Evolutionary conservation across 2,329 filamentous ascomycete species (phyloP).

Genomic region (Fusarium sp.): DNA sequence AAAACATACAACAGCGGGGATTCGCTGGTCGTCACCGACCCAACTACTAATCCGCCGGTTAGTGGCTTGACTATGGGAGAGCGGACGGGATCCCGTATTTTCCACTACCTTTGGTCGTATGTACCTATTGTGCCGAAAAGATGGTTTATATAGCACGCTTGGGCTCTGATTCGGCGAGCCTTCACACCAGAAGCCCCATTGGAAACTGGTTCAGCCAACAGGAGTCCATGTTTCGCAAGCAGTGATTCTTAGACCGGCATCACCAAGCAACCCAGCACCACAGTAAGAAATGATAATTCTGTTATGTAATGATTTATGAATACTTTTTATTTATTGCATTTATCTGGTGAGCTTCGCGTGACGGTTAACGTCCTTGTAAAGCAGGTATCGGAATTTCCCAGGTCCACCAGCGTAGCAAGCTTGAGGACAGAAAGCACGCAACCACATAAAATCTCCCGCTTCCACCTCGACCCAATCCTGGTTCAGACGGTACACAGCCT

Average conservation of each 20-base stretch:
- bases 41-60: too few species aligned
- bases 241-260: too few species aligned
- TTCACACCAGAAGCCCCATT: background rate
- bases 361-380: slow-evolving; percentile 34
- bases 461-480: slow-evolving; percentile 35
- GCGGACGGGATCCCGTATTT: too few species aligned
- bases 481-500: slow-evolving; percentile 30
- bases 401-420: slow-evolving; percentile 33
- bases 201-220: background rate
- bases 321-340: background rate
- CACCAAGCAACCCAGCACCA: too few species aligned
- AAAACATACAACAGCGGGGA: too few species aligned
- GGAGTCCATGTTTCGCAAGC: background rate
- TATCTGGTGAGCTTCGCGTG: slow-evolving; percentile 16
- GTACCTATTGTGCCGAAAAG: fast-evolving
- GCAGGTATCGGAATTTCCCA: slow-evolving; percentile 28
- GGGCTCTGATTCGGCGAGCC: too few species aligned
- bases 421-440: slow-evolving; percentile 33
- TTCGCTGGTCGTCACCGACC: too few species aligned
- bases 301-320: background rate
- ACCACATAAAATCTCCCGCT: slow-evolving; percentile 33
- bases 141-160: fast-evolving
- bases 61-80: too few species aligned
- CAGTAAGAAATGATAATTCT: too few species aligned
- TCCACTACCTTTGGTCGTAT: too few species aligned